Conservation (phyloP, 345 rosid genomes). For the Ceriops tagal region DNA sequence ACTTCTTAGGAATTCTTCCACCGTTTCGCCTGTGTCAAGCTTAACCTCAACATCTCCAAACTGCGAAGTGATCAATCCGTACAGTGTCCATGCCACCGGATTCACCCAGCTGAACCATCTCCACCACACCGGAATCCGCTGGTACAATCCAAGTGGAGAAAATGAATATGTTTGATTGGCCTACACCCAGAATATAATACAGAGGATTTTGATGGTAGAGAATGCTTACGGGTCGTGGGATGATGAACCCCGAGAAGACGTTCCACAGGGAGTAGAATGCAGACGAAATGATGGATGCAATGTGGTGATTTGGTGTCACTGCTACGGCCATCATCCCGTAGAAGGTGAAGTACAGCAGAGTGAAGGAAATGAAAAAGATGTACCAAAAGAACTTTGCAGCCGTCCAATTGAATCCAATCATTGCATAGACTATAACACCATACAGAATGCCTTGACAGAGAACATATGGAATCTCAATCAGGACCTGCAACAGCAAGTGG, state of each 20-base stretch:
- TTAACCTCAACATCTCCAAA: slow-evolving; percentile 29
- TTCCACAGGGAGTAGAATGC: slow-evolving; percentile 58
- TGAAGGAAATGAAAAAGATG: slow-evolving; percentile 53
- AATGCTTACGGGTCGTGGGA: slow-evolving; percentile 52
- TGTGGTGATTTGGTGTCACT: slow-evolving; percentile 58
- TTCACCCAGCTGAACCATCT: slow-evolving; percentile 45
- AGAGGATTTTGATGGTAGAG: background rate
- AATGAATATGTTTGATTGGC: background rate
- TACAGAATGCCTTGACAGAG: slow-evolving; percentile 44
- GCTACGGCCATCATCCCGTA: slow-evolving; percentile 80
- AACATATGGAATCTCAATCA: slow-evolving; percentile 61
- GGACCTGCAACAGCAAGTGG: slow-evolving; percentile 33
- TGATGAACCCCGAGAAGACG: slow-evolving; percentile 56
- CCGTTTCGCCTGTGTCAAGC: slow-evolving; percentile 23
- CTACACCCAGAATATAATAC: too few species aligned
- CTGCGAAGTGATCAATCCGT: slow-evolving; percentile 39
- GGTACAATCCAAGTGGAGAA: background rate
- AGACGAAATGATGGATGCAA: slow-evolving; percentile 51
- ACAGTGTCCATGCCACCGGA: slow-evolving; percentile 38
- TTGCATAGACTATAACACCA: slow-evolving; percentile 56
- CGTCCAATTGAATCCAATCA: slow-evolving; percentile 67
- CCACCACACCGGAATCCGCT: slow-evolving; percentile 52
- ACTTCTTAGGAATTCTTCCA: slow-evolving; percentile 27
- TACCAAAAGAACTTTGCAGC: slow-evolving; percentile 61
- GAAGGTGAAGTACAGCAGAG: slow-evolving; percentile 64